These are phyloP conservation scores for Haematococcus lacustris DNA, from an alignment of 139 green algal genomes.

Conservation along the genomic window DNA sequence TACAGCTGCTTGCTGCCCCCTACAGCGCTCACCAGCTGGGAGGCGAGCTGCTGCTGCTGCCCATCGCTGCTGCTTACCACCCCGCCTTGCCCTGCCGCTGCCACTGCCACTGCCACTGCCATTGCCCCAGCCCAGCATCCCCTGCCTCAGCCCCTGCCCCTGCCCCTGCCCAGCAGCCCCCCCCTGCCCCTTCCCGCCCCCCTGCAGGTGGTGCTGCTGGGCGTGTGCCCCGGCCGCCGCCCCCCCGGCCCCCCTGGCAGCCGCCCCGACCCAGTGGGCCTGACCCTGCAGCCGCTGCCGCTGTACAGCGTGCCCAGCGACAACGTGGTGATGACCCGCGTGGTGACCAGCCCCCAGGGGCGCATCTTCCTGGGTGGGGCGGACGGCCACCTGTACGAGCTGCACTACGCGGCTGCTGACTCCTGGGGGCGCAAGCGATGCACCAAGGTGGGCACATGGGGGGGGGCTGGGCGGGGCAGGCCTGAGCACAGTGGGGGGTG, in stretches of 20 bases:
- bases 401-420: slow-evolving; percentile 64
- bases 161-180: too few relatives aligned
- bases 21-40: too few relatives aligned
- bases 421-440: slow-evolving; percentile 69
- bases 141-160: too few relatives aligned
- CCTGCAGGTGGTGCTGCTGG: slow-evolving; percentile 75
- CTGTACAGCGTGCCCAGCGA: slow-evolving; percentile 74
- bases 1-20: too few relatives aligned
- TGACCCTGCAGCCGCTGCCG: slow-evolving; percentile 73
- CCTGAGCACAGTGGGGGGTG: too few relatives aligned
- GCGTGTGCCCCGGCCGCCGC: slow-evolving; percentile 55
- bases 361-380: slow-evolving; percentile 87
- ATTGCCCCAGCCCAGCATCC: too few relatives aligned
- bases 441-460: slow-evolving; percentile 44
- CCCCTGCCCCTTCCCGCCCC: too few relatives aligned
- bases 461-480: too few relatives aligned
- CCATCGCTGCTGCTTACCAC: too few relatives aligned
- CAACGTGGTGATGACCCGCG: slow-evolving; percentile 70
- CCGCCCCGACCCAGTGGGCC: slow-evolving; percentile 16
- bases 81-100: too few relatives aligned
- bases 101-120: too few relatives aligned
- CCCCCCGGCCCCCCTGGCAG: neutral
- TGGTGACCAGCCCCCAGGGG: slow-evolving; percentile 41
- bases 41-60: too few relatives aligned
- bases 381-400: slow-evolving; percentile 91